Evolutionary conservation across 1,139 yeast species (phyloP), one percentile per base, ranked within the genome.

Genomic region (Pichia sp.): DNA sequence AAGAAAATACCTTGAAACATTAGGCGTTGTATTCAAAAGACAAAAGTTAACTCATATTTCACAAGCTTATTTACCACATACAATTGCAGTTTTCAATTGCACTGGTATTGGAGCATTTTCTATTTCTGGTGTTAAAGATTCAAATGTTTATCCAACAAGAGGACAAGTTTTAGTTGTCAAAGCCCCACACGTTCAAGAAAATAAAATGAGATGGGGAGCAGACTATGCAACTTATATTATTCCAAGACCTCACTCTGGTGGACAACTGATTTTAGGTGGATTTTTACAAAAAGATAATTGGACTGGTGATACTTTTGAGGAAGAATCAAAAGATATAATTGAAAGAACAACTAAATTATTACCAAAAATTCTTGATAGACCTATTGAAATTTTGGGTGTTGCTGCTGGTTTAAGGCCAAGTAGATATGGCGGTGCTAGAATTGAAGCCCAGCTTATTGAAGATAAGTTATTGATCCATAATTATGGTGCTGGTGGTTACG

Each of bases 401-500:
- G 82, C 75, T 0, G 77, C 86, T 6, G 92, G 89, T 0, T 67
- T 81, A 40, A 71, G 92, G 53, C 92, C 92, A 6, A 69, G 80
- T 38, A 73, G 90, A 60, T 67, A 73, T 39, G 87, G 86, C 11
- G 90, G 90, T 6, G 76, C 70, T 2, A 69, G 89, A 46, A 73
- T 83, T 38, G 87, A 80, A 57, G 61, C 62, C 35, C 79, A 77
- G 51, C 50, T 46, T 2, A 54, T 69, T 11, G 70, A 68, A 20
- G 67, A 62, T 9, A 66, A 67, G 40, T 47, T 66, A 2, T 52
- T 78, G 22, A 64, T 82, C n/a, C 89, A 82, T 57, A 80, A 82
- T 60, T 81, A 82, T 56, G 94, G 92, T 28, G 86, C 89, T 9
- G 72, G 80, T 35, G 92, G 94, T 0, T 77, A 82, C 47, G 92